These are phyloP conservation scores for Euphorbia corollata DNA, from an alignment of 441 rosid genomes.

Conservation along the genomic window DNA sequence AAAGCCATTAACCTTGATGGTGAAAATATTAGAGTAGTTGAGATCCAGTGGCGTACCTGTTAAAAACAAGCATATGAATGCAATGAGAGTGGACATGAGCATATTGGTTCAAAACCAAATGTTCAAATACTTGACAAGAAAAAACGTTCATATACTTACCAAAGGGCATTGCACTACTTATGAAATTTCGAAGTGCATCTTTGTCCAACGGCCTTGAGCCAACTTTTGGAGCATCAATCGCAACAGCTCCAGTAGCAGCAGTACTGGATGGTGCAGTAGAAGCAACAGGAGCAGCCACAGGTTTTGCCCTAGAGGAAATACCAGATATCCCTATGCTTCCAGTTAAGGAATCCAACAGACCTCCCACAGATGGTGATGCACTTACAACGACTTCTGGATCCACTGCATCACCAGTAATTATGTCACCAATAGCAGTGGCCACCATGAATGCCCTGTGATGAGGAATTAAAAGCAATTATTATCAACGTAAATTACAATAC, in stretches of 20 bases:
- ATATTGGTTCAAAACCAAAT: constrained; percentile 16
- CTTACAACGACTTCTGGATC: constrained; percentile 84
- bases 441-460: constrained; percentile 74
- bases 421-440: constrained; percentile 75
- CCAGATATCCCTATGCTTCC: constrained; percentile 84
- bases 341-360: constrained; percentile 88
- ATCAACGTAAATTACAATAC: not conserved
- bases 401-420: constrained; percentile 60
- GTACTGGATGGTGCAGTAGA: constrained; percentile 52
- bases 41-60: constrained; percentile 86
- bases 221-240: constrained; percentile 62
- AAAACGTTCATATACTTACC: constrained; percentile 53
- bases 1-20: constrained; percentile 71
- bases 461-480: not conserved
- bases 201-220: constrained; percentile 72
- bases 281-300: constrained; percentile 70
- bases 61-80: constrained; percentile 18
- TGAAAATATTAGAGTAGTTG: constrained; percentile 50
- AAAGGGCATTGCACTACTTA: constrained; percentile 77
- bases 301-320: constrained; percentile 78
- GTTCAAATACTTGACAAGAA: constrained; percentile 20
- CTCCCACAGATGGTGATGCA: constrained; percentile 76
- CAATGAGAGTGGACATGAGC: constrained; percentile 10
- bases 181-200: constrained; percentile 69
- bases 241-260: constrained; percentile 39